Conservation (phyloP, 495 filamentous ascomycete genomes). For the Podospora australis region DNA sequence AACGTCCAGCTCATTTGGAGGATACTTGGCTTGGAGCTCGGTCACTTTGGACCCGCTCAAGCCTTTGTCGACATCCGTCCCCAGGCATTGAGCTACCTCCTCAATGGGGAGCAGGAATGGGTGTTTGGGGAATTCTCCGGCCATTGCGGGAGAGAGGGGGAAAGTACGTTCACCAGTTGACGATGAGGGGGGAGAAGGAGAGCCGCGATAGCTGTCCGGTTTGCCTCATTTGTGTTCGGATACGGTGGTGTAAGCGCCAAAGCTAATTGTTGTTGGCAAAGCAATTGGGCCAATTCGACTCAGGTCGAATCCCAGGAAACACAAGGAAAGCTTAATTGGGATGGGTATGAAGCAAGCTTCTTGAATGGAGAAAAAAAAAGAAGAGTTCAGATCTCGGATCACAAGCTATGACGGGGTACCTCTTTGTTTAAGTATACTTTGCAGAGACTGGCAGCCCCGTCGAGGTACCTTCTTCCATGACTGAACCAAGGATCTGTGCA, state of each 20-base stretch:
- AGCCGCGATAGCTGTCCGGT: neutral
- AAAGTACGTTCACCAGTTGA: constrained; percentile 1
- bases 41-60: constrained; percentile 44
- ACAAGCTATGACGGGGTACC: neutral
- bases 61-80: constrained; percentile 54
- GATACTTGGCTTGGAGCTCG: constrained; percentile 45
- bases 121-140: constrained; percentile 38
- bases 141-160: constrained; percentile 25
- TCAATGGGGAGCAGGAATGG: constrained; percentile 47
- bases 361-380: neutral
- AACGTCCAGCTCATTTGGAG: constrained; percentile 57
- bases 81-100: constrained; percentile 46
- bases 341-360: neutral
- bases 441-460: neutral
- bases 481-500: neutral
- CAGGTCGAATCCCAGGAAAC: neutral
- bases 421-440: constrained; percentile 12
- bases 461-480: neutral
- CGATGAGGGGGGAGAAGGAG: neutral
- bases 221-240: constrained; percentile 12
- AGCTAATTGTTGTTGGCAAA: too few relatives aligned
- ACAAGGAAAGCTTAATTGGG: neutral
- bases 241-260: too few relatives aligned
- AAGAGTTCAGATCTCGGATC: neutral
- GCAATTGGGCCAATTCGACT: neutral